phyloP scores from a whole-genome alignment of 106 monocot species.

The Dactylorhiza incarnata region DNA sequence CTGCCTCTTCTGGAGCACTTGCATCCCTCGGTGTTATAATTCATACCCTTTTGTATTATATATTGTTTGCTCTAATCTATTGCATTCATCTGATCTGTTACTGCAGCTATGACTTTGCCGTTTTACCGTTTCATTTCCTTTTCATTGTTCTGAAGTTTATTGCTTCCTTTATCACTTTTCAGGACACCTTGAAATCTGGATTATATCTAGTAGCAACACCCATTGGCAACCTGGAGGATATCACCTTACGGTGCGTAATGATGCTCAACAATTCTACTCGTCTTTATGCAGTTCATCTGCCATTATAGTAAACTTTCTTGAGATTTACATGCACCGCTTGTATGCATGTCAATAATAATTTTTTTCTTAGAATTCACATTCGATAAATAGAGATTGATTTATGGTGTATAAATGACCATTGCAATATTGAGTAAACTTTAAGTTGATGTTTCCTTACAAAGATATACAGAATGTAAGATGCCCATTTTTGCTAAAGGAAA shows the following conservation, averaged over 20 bases:
- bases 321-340: neutral
- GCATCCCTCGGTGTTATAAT: neutral
- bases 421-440: conserved; percentile 1
- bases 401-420: neutral
- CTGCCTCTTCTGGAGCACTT: neutral
- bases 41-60: neutral
- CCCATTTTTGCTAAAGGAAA: neutral
- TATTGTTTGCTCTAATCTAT: neutral
- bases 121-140: neutral
- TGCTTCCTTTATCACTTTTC: neutral
- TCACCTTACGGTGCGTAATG: conserved; percentile 79
- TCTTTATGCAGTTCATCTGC: conserved; percentile 4
- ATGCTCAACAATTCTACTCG: neutral
- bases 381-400: neutral
- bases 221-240: conserved; percentile 97
- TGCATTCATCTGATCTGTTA: neutral
- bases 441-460: neutral
- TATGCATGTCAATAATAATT: neutral
- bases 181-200: conserved; percentile 43
- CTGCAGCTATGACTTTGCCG: neutral
- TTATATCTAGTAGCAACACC: conserved; percentile 94
- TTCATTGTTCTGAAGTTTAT: neutral
- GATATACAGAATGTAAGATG: neutral
- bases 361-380: neutral
- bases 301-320: neutral